Percentiles rank a stretch among this genome's conserved stretches.
phyloP scores from a whole-genome alignment of 1,284 basidiomycete genomes.

The Pulchroboletus neoregius region DNA sequence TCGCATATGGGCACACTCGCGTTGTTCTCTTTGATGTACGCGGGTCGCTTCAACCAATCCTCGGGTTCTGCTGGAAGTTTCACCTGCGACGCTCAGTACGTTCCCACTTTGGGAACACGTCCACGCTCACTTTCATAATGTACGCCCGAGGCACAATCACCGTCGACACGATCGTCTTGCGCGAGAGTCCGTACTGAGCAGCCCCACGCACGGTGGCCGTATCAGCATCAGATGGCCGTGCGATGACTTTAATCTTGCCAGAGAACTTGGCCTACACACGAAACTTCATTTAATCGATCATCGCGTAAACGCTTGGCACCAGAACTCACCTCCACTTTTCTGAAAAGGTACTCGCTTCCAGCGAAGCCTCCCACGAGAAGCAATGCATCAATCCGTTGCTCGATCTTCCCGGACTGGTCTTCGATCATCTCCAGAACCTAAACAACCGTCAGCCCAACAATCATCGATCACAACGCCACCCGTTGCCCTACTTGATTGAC shows the following conservation, averaged over 20 bases:
- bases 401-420: slow-evolving; percentile 60
- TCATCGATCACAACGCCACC: slow-evolving; percentile 16
- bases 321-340: slow-evolving; percentile 59
- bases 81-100: slow-evolving; percentile 39
- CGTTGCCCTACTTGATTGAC: slow-evolving; percentile 54
- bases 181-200: slow-evolving; percentile 77
- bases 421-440: slow-evolving; percentile 75
- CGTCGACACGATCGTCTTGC: slow-evolving; percentile 66
- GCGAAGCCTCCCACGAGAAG: slow-evolving; percentile 84
- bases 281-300: slow-evolving; percentile 11
- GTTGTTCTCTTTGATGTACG: slow-evolving; percentile 72
- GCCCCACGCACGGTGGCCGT: slow-evolving; percentile 80
- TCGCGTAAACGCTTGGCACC: slow-evolving; percentile 1
- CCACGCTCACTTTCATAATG: slow-evolving; percentile 65
- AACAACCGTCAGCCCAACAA: slow-evolving; percentile 12
- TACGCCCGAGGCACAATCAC: slow-evolving; percentile 77
- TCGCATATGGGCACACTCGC: slow-evolving; percentile 74
- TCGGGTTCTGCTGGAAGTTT: slow-evolving; percentile 79
- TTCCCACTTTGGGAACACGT: background rate
- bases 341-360: slow-evolving; percentile 75
- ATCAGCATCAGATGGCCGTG: slow-evolving; percentile 75
- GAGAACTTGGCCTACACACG: slow-evolving; percentile 55
- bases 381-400: slow-evolving; percentile 68
- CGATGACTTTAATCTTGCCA: slow-evolving; percentile 63
- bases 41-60: slow-evolving; percentile 75